These are phyloP conservation scores for Amniculicola lignicola DNA, from an alignment of 495 filamentous ascomycete genomes.

Conservation along the genomic window DNA sequence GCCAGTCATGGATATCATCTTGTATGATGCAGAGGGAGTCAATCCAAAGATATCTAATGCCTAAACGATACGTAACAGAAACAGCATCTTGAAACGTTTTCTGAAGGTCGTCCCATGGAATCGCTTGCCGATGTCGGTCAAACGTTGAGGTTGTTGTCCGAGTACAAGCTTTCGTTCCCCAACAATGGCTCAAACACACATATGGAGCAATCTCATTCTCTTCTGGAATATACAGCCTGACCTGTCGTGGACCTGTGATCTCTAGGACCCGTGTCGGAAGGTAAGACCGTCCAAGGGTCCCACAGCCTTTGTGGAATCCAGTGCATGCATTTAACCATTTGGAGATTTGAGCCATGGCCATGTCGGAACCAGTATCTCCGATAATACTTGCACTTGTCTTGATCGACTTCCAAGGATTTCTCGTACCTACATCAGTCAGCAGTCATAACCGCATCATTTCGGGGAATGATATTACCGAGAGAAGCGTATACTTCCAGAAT, in stretches of 20 bases:
- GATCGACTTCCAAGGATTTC: too few species aligned
- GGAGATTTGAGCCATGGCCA: too few species aligned
- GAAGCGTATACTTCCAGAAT: too few species aligned
- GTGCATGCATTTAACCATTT: too few species aligned
- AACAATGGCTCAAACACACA: slow-evolving; percentile 22
- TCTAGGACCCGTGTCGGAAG: slow-evolving; percentile 8
- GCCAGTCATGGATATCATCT: slow-evolving; percentile 21
- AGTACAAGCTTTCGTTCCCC: neutral
- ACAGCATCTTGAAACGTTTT: slow-evolving; percentile 22
- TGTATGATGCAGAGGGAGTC: too few species aligned
- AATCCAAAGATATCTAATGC: slow-evolving; percentile 26
- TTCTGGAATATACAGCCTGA: neutral
- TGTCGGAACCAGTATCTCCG: too few species aligned
- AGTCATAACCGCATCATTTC: too few species aligned
- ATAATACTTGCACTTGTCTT: too few species aligned
- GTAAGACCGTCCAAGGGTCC: too few species aligned
- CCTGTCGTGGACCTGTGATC: neutral
- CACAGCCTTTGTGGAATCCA: too few species aligned
- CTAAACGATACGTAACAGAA: neutral
- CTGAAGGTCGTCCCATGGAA: slow-evolving; percentile 9
- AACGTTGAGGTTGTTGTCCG: slow-evolving; percentile 4
- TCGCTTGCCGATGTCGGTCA: neutral
- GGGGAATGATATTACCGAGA: too few species aligned
- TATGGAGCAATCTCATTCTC: slow-evolving; percentile 2
- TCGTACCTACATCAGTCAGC: too few species aligned